These are phyloP conservation scores for Neonectria punicea DNA, from an alignment of 2,329 filamentous ascomycete genomes.

Conservation along the genomic window DNA sequence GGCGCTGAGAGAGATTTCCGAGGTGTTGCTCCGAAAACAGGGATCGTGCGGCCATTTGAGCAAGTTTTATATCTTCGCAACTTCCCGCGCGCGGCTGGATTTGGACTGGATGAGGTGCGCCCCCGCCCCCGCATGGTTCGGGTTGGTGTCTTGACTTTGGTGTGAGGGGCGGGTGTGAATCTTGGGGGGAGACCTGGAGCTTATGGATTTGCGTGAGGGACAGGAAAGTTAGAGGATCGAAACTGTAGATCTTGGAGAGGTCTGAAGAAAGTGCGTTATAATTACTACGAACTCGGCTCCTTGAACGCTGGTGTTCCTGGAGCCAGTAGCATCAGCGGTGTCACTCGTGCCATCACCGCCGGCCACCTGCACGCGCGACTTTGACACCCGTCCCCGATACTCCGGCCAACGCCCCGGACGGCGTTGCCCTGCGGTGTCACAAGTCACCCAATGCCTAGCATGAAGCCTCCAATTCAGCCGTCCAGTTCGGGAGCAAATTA, in stretches of 20 bases:
- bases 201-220: neutral
- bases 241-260: no score
- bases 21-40: conserved; percentile 17
- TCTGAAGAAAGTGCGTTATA: neutral
- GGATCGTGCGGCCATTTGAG: conserved; percentile 53
- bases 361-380: conserved; percentile 26
- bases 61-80: conserved; percentile 51
- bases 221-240: neutral
- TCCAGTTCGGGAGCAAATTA: conserved; percentile 16
- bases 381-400: conserved; percentile 34
- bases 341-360: neutral
- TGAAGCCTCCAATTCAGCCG: neutral
- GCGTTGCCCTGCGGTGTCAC: conserved; percentile 5
- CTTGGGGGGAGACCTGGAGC: neutral
- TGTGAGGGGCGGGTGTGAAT: conserved; percentile 7
- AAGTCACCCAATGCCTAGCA: neutral
- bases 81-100: conserved; percentile 18
- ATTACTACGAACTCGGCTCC: neutral
- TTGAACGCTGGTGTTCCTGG: no score
- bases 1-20: neutral
- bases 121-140: conserved; percentile 28
- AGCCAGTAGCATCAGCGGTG: neutral
- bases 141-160: neutral
- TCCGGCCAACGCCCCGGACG: conserved; percentile 16
- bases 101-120: conserved; percentile 5